Percentiles rank a stretch among this genome's conserved stretches.
These are phyloP conservation scores for Fabrea salina DNA, from an alignment of 169 alveolate species.

Conservation along the genomic window DNA sequence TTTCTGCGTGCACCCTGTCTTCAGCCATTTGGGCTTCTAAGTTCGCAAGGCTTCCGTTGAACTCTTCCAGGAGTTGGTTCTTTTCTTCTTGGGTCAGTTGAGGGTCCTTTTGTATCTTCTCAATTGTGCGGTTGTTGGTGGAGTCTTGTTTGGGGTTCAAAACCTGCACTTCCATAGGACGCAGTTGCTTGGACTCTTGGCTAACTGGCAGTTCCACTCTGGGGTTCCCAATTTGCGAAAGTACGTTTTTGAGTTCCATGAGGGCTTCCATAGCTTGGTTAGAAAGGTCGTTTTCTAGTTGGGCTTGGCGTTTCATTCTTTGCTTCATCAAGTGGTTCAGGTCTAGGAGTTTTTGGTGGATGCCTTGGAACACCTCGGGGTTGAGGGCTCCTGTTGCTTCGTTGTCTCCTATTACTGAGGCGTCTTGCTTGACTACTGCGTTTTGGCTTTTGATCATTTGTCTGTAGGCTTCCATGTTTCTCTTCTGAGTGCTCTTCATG, in stretches of 20 bases:
- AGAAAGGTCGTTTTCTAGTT: constrained; percentile 33
- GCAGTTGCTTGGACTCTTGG: background rate
- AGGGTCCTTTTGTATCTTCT: background rate
- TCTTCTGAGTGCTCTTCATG: background rate
- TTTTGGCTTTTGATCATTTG: background rate
- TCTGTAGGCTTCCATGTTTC: background rate
- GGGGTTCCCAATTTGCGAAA: background rate
- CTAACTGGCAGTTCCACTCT: background rate
- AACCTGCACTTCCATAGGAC: background rate
- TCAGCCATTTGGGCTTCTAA: constrained; percentile 33
- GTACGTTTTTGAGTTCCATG: background rate
- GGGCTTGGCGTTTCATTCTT: background rate
- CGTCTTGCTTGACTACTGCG: background rate
- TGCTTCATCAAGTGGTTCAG: background rate
- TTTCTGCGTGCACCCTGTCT: constrained; percentile 32
- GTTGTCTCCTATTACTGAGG: background rate
- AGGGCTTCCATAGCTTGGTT: background rate
- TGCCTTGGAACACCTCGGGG: background rate
- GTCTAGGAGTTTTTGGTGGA: background rate
- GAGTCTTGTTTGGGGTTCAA: background rate
- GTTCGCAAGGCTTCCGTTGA: background rate
- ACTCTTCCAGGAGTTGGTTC: constrained; percentile 19
- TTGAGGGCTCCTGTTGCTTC: background rate
- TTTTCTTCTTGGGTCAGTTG: background rate
- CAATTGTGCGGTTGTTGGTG: background rate